A percentile compares a stretch with the other conserved stretches of the same genome.
Conservation (phyloP, 495 filamentous ascomycete species). For the Penicillium egyptiacum region DNA sequence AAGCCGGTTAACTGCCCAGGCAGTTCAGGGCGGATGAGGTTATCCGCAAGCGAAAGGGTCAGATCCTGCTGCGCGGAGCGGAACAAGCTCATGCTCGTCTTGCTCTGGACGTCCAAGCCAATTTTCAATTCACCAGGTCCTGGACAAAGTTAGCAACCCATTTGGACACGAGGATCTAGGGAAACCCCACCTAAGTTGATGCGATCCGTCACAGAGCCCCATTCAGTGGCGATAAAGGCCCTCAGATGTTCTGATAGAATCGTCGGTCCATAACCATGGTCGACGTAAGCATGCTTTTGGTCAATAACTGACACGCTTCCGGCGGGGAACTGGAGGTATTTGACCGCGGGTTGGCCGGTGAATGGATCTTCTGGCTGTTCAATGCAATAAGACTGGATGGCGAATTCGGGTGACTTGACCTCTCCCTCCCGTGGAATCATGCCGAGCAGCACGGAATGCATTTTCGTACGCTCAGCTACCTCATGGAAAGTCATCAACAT, state of each 20-base stretch:
- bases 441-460: slow-evolving; percentile 71
- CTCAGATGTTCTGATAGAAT: slow-evolving; percentile 70
- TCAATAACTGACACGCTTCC: slow-evolving; percentile 55
- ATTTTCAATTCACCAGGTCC: slow-evolving; percentile 70
- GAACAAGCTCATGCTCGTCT: slow-evolving; percentile 61
- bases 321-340: slow-evolving; percentile 43
- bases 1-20: slow-evolving; percentile 54
- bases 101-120: slow-evolving; percentile 55
- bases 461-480: slow-evolving; percentile 58
- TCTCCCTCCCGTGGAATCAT: slow-evolving; percentile 60
- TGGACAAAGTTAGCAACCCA: slow-evolving; percentile 22
- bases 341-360: slow-evolving; percentile 30
- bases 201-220: slow-evolving; percentile 70
- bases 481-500: slow-evolving; percentile 76
- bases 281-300: slow-evolving; percentile 40
- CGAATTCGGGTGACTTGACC: slow-evolving; percentile 59
- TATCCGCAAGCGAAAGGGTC: slow-evolving; percentile 67
- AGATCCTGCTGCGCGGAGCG: slow-evolving; percentile 66
- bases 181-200: slow-evolving; percentile 61
- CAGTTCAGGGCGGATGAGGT: slow-evolving; percentile 56
- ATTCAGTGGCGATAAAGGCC: slow-evolving; percentile 63
- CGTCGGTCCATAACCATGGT: slow-evolving; percentile 52
- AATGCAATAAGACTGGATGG: slow-evolving; percentile 61
- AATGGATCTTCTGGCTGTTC: slow-evolving; percentile 50
- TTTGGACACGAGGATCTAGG: not conserved